A percentile compares a stretch with the other conserved stretches of the same genome.
Evolutionary conservation across 139 green algal genomes (phyloP).

Genomic region (Closterium sp.): DNA sequence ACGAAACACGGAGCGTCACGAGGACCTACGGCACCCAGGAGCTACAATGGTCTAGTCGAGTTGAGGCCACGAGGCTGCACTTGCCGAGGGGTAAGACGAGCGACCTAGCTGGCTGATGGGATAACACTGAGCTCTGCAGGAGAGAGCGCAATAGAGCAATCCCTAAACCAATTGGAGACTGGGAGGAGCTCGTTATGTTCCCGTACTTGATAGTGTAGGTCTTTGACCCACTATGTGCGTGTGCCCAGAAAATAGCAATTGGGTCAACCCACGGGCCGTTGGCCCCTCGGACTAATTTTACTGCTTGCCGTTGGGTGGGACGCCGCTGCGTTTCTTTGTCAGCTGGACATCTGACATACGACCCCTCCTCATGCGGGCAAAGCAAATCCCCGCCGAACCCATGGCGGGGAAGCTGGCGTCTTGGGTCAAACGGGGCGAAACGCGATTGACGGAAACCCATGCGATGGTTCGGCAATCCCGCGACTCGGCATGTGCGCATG

Average conservation of each 20-base stretch:
- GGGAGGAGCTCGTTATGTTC: neutral
- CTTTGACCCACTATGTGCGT: neutral
- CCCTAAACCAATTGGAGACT: neutral
- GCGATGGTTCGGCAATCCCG: neutral
- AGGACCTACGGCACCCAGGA: neutral
- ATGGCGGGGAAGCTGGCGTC: constrained; percentile 10
- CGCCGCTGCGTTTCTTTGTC: neutral
- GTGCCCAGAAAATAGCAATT: neutral
- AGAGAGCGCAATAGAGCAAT: neutral
- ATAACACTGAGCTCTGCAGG: neutral
- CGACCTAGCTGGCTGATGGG: neutral
- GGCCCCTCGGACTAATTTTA: neutral
- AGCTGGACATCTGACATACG: neutral
- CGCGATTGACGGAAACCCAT: neutral
- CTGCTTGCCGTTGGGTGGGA: neutral
- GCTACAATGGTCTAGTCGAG: neutral
- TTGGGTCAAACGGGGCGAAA: neutral
- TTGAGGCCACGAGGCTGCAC: neutral
- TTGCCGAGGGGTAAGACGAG: too few relatives aligned
- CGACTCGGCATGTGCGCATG: neutral
- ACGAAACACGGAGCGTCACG: neutral
- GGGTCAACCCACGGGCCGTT: neutral
- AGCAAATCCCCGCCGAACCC: neutral
- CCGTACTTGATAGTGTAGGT: neutral
- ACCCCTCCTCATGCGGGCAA: neutral